Base-by-base conservation (phyloP, 352 stramenopile species). In the Pythium myriotylum region DNA sequence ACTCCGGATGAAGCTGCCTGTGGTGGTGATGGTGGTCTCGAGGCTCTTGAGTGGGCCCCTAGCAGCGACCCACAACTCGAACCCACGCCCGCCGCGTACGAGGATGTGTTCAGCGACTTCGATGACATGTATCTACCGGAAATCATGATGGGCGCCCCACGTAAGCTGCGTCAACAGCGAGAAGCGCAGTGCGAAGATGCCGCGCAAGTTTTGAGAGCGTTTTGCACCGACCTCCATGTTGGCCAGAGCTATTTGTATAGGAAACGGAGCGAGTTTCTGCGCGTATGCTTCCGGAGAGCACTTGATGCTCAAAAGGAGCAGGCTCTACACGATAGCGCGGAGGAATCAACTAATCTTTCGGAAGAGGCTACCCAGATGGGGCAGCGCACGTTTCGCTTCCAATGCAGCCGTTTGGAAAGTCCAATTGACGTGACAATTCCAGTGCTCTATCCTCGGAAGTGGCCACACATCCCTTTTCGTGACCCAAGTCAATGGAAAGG, bases 241-340 rank as follows among this genome's bases (percentile, higher is more conserved):
- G 59, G 65, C 0, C 46, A 85, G 51, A 69, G 48, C 2, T 89
- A 85, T 62, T 50, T 77, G 23, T 83, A 81, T 39, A 72, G 71
- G 17, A 90, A 90, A 50, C 72, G 80, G 24, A 80, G 72, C 52
- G 81, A 90, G 37, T 90, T 90, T 49, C 57, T 90, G 50, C 72
- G 76, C 5, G 77, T 88, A 19, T 88, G 81, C 49, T 85, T 87
- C 27, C 59, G 72, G 45, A 74, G 78, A 23, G 75, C 78, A 22
- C 29, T 88, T 13, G 80, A 89, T 24, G 51, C 45, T 0, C 73
- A 82, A 20, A 57, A 67, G 37, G 70, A 73, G 12, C 72, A 68
- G 41, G 59, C 70, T 13, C 39, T 10, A 57, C 65, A 61, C 35
- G 65, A 52, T 10, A 46, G 1, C 2, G 19, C 57, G 2, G 19